Conservation (phyloP, 2,329 filamentous ascomycete species). For the Gyromitra esculenta region DNA sequence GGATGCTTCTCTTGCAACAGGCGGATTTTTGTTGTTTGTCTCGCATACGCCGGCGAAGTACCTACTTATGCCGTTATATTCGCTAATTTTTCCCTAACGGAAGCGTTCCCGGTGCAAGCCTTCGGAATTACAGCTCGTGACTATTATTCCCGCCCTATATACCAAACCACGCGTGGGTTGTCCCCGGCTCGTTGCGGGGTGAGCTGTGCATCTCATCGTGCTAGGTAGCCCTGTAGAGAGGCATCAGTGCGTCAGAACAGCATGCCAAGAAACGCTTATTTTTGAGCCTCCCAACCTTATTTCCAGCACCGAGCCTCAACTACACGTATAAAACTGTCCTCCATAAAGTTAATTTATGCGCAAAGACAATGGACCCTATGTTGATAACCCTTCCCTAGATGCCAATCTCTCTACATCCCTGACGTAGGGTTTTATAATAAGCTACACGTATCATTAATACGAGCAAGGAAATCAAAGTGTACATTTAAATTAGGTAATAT, state of each 20-base stretch:
- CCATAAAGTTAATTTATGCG: not conserved
- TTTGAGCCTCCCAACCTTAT: conserved; percentile 35
- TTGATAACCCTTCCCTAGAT: not conserved
- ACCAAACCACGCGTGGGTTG: not conserved
- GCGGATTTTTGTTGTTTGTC: conserved; percentile 11
- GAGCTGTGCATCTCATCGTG: not conserved
- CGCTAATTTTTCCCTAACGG: not conserved
- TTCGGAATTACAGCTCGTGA: not conserved
- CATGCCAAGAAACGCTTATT: conserved; percentile 32
- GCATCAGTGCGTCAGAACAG: not conserved
- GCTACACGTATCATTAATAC: no score
- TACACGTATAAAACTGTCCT: not conserved
- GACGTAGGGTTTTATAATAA: no score
- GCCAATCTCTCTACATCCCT: not conserved
- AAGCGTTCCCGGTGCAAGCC: not conserved
- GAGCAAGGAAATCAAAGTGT: no score
- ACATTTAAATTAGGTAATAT: no score
- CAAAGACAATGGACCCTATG: not conserved
- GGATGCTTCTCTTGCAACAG: not conserved
- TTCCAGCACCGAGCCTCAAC: not conserved
- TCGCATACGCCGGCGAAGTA: conserved; percentile 1
- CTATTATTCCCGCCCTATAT: not conserved
- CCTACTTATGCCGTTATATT: not conserved
- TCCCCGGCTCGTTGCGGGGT: not conserved
- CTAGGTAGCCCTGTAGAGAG: not conserved